These are phyloP conservation scores for Rhodotorula taiwanensis DNA, from an alignment of 768 basidiomycete genomes.

Conservation along the genomic window DNA sequence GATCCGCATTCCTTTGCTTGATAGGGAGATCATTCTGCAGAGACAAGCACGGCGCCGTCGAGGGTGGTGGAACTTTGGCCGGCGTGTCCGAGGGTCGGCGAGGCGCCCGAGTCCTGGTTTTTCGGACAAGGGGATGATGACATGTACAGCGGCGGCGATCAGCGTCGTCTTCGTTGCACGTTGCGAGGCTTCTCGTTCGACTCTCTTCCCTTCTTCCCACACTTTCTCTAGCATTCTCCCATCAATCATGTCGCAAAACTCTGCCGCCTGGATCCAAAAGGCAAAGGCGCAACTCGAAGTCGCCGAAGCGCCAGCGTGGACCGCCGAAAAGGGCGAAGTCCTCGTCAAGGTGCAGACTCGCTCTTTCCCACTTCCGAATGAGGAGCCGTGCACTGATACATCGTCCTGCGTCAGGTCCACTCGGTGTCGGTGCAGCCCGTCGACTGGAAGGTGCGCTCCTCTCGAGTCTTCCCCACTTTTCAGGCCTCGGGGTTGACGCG, in stretches of 20 bases:
- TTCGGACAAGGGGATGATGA: too few relatives aligned
- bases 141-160: too few relatives aligned
- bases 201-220: too few relatives aligned
- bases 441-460: conserved; percentile 49
- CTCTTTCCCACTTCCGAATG: background rate
- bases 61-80: too few relatives aligned
- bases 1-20: too few relatives aligned
- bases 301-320: conserved; percentile 2
- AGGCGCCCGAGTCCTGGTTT: too few relatives aligned
- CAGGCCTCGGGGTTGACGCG: background rate
- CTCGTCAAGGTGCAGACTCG: conserved; percentile 20
- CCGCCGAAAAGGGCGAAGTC: conserved; percentile 16
- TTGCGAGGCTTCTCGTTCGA: too few relatives aligned
- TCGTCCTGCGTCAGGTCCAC: conserved; percentile 36
- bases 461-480: background rate
- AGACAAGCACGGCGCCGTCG: too few relatives aligned
- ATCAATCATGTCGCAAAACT: background rate
- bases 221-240: too few relatives aligned
- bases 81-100: too few relatives aligned
- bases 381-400: conserved; percentile 30
- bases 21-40: too few relatives aligned
- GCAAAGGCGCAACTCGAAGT: conserved; percentile 17
- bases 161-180: too few relatives aligned
- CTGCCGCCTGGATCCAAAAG: conserved; percentile 12
- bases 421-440: conserved; percentile 53